Evolutionary conservation across 106 monocot genomes (phyloP).

Genomic region (Agapanthus africanus): DNA sequence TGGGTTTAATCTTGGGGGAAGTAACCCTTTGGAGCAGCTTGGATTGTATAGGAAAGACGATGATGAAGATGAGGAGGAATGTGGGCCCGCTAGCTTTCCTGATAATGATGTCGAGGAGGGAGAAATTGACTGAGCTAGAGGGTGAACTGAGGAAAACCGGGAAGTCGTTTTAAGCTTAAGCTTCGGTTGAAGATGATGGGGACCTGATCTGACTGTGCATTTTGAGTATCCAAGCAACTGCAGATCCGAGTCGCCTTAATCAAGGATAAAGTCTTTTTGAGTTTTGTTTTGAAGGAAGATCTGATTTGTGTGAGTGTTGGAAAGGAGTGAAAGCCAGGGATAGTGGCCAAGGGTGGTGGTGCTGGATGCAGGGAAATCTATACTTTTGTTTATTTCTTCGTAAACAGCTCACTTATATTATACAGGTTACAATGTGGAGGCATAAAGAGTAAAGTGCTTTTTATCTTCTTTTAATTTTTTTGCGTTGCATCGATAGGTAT

Average conservation of each 20-base stretch:
- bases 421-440: background rate
- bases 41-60: conserved; percentile 83
- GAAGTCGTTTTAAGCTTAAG: no score
- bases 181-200: no score
- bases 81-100: conserved; percentile 8
- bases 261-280: background rate
- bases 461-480: background rate
- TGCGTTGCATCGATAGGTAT: background rate
- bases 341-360: background rate
- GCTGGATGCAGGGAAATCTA: background rate
- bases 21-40: conserved; percentile 81
- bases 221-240: no score
- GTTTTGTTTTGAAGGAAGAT: background rate
- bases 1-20: conserved; percentile 53
- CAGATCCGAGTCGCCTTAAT: no score
- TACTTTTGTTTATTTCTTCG: background rate
- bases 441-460: background rate
- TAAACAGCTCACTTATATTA: background rate
- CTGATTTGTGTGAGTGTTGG: background rate
- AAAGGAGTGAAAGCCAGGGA: no score
- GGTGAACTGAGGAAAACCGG: no score
- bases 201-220: no score
- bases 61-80: conserved; percentile 72
- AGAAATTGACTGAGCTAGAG: conserved; percentile 71
- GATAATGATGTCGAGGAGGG: conserved; percentile 56